Evolutionary conservation across 345 rosid genomes (phyloP).

Genomic region (Passiflora organensis): DNA sequence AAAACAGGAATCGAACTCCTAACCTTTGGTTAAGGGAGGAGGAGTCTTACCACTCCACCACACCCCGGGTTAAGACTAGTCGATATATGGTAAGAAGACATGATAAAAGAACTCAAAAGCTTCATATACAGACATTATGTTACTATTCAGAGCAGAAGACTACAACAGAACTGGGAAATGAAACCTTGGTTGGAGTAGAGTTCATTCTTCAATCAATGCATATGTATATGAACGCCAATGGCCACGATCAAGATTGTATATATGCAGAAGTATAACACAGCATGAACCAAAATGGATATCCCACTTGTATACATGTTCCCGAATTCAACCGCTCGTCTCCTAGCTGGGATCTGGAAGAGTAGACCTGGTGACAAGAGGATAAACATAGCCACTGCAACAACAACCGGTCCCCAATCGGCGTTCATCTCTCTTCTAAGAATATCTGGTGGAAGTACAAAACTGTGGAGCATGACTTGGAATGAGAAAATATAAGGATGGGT

Average conservation of each 20-base stretch:
- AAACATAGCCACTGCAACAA: constrained; percentile 64
- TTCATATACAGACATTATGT: no score
- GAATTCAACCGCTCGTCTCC: constrained; percentile 65
- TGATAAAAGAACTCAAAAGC: no score
- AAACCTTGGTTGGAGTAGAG: no score
- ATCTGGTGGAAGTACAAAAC: background rate
- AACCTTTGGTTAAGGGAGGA: no score
- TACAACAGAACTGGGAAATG: no score
- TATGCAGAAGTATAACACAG: constrained; percentile 71
- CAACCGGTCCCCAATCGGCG: constrained; percentile 87
- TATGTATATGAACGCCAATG: constrained; percentile 54
- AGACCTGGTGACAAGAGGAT: constrained; percentile 88
- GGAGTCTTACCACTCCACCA: no score
- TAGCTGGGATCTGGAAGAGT: constrained; percentile 81
- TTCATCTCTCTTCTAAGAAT: constrained; percentile 33
- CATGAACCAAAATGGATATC: constrained; percentile 78
- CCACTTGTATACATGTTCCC: constrained; percentile 96
- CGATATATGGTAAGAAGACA: no score
- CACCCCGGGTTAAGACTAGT: no score
- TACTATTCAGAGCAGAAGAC: no score
- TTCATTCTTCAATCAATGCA: constrained; percentile 19
- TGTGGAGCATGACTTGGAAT: no score
- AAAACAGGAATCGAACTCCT: no score
- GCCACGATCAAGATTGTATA: constrained; percentile 76
- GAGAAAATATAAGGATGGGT: background rate